Evolutionary conservation across 495 filamentous ascomycete genomes (phyloP), one percentile per base, ranked within the genome.

Genomic region (Hypomontagnella submonticulosa): DNA sequence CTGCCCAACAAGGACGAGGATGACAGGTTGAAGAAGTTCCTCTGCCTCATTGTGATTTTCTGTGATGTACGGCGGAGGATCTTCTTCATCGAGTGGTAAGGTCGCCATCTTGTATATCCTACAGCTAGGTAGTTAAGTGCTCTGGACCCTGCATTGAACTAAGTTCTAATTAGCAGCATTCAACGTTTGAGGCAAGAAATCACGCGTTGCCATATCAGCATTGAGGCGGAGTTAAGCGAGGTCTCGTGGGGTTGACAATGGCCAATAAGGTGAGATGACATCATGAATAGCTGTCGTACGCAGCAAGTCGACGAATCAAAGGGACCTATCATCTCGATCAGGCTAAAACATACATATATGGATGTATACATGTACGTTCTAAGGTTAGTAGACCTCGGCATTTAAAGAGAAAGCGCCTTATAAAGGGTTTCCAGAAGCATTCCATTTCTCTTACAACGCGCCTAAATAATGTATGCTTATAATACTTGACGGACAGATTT

Each of bases 11-110:
- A 76, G 56, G 18, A 71, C 41, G 23, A 72, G 68, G 37, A 58
- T 67, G 11, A 57, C 37, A 5, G 75, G 75, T 18, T 66, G 72
- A n/a, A 75, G 40, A 2, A 70, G 20, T 10, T 76, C 74, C 30
- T 75, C 67, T 0, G 70, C 64, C 30, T 71, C 66, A 48, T 52
- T 60, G 0, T 15, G 66, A n/a, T 40, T 56, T 20, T 49, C 66
- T 4, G 55, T 44, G 11, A 69, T 43, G 23, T 69, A 69, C 4
- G 66, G 66, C 8, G 66, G 66, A 32, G 66, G 60, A 13, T 44
- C 36, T 6, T 69, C 60, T 15, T 37, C 52, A 32, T 38, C 52
- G n/a, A 12, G 15, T 27, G 42, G 15, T 36, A 36, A 34, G 34
- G 41, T 51, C 20, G 59, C 23, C 66, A 69, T 69, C 36, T 15